A percentile compares a stretch with the other conserved stretches of the same genome.
phyloP scores from a whole-genome alignment of 2,329 filamentous ascomycete genomes.

The Aspergillus brasiliensis region DNA sequence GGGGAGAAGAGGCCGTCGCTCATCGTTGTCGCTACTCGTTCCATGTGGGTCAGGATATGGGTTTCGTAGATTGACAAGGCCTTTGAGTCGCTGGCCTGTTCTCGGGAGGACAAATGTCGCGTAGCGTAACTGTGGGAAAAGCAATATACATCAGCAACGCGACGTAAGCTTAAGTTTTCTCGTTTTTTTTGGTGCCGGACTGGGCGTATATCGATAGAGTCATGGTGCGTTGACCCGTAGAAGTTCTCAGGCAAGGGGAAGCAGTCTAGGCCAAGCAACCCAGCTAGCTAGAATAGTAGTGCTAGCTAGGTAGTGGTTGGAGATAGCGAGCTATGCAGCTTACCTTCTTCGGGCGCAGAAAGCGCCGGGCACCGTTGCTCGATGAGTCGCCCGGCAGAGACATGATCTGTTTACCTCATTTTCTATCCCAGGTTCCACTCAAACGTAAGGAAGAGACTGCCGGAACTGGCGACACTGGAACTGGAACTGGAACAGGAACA shows the following conservation, averaged over 20 bases:
- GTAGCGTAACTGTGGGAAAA: conserved; percentile 64
- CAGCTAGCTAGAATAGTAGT: neutral
- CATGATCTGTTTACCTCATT: conserved; percentile 30
- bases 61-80: conserved; percentile 73
- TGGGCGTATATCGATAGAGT: neutral
- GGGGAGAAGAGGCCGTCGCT: conserved; percentile 38
- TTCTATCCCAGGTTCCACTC: conserved; percentile 5
- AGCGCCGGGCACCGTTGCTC: conserved; percentile 32
- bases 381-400: conserved; percentile 31
- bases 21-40: conserved; percentile 36
- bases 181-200: neutral
- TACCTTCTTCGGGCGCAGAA: conserved; percentile 38
- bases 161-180: neutral
- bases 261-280: neutral
- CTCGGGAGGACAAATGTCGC: conserved; percentile 84
- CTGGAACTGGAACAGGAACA: neutral
- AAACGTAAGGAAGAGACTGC: neutral
- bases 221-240: neutral
- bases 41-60: conserved; percentile 43
- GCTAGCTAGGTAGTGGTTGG: neutral
- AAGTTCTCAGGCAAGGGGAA: neutral
- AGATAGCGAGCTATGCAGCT: conserved; percentile 5
- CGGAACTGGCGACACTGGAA: neutral
- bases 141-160: conserved; percentile 4
- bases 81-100: conserved; percentile 81